Evolutionary conservation across 768 basidiomycete species (phyloP).

Genomic region (Pleurotus eryngii): DNA sequence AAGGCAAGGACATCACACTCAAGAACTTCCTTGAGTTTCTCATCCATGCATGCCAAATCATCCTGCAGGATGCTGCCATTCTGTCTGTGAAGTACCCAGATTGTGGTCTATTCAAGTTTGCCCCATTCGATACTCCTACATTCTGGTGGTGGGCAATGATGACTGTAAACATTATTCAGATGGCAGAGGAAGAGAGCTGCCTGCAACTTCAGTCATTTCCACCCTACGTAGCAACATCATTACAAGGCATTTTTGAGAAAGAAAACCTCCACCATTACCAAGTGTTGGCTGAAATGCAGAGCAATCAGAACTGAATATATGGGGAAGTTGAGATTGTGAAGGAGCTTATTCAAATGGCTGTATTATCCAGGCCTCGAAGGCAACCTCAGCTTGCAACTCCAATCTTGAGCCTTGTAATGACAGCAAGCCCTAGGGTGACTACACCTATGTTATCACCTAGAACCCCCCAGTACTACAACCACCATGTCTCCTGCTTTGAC

Average conservation of each 20-base stretch:
- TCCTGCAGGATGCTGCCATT: constrained; percentile 33
- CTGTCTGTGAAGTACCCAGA: constrained; percentile 19
- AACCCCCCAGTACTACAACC: too few relatives aligned
- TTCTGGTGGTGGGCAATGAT: constrained; percentile 19
- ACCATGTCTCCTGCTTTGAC: neutral
- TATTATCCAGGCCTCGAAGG: too few relatives aligned
- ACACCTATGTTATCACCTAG: too few relatives aligned
- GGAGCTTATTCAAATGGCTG: too few relatives aligned
- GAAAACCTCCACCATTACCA: neutral
- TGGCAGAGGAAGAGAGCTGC: constrained; percentile 12
- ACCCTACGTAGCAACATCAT: constrained; percentile 14
- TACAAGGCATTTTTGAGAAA: constrained; percentile 10
- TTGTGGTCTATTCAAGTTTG: constrained; percentile 18
- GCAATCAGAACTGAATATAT: neutral
- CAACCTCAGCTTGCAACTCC: too few relatives aligned
- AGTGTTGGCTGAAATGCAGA: neutral
- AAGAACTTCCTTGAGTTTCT: constrained; percentile 24
- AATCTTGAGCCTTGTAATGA: too few relatives aligned
- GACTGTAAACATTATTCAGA: constrained; percentile 10
- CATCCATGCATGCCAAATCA: constrained; percentile 18
- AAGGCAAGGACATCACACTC: constrained; percentile 22
- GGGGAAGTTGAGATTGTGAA: neutral
- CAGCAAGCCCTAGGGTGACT: too few relatives aligned
- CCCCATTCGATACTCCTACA: constrained; percentile 21
- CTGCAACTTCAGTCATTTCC: constrained; percentile 22